These are phyloP conservation scores for Zygnema circumcarinatum DNA, from an alignment of 139 green algal species.

Conservation along the genomic window DNA sequence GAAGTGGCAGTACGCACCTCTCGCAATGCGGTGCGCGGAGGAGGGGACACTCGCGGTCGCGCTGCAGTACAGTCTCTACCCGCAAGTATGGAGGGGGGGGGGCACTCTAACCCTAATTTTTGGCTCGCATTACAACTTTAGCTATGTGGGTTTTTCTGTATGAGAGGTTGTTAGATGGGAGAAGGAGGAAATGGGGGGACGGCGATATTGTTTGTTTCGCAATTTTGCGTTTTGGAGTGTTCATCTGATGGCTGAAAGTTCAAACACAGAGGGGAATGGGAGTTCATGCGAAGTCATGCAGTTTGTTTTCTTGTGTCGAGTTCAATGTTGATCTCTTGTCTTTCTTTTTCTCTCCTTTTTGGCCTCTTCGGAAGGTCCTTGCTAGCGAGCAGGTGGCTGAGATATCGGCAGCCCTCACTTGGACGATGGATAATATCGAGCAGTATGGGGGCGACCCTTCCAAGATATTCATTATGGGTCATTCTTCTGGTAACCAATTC, in stretches of 20 bases:
- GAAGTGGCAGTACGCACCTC: constrained; percentile 54
- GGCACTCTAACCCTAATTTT: background rate
- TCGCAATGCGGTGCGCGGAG: constrained; percentile 34
- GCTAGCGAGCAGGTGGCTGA: constrained; percentile 43
- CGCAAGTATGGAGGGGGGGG: constrained; percentile 21
- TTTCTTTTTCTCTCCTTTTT: too few relatives aligned
- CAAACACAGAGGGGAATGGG: too few relatives aligned
- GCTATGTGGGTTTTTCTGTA: background rate
- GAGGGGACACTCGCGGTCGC: constrained; percentile 22
- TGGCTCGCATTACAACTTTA: background rate
- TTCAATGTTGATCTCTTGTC: too few relatives aligned
- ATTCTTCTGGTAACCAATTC: constrained; percentile 45
- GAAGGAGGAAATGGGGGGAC: background rate
- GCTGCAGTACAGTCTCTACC: constrained; percentile 48
- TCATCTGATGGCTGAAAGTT: too few relatives aligned
- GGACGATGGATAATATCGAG: constrained; percentile 48
- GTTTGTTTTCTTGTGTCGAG: too few relatives aligned
- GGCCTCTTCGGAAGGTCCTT: too few relatives aligned
- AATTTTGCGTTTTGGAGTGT: too few relatives aligned
- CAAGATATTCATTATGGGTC: constrained; percentile 47
- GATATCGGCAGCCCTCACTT: constrained; percentile 25
- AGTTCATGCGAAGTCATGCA: too few relatives aligned
- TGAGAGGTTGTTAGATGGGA: background rate
- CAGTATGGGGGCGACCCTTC: constrained; percentile 32
- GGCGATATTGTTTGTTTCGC: background rate